Evolutionary conservation across 139 green algal genomes (phyloP).

Genomic region (Closterium sp.): DNA sequence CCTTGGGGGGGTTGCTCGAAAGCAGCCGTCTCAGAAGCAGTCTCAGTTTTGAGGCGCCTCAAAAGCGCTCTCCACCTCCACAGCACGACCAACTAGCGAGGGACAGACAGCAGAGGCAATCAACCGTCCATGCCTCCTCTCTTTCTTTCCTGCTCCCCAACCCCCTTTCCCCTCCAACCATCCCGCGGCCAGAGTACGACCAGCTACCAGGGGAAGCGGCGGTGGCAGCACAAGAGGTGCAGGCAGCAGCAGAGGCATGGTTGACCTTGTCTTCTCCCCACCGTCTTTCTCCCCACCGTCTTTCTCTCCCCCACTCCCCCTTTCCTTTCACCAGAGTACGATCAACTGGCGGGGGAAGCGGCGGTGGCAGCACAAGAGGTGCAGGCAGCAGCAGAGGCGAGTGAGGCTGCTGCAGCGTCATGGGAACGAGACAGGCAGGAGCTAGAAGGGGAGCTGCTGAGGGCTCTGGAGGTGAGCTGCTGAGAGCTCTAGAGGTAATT

Average conservation of each 20-base stretch:
- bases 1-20: too few species aligned
- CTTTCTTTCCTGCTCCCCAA: neutral
- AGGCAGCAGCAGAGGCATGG: neutral
- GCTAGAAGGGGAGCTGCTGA: slow-evolving; percentile 1
- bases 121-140: neutral
- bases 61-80: too few species aligned
- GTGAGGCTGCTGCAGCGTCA: slow-evolving; percentile 11
- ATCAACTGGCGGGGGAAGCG: slow-evolving; percentile 25
- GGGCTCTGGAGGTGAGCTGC: too few species aligned
- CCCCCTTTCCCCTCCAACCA: neutral
- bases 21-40: too few species aligned
- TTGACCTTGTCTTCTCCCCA: too few species aligned
- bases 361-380: slow-evolving; percentile 26
- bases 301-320: neutral
- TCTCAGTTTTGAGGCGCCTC: too few species aligned
- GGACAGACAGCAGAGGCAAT: neutral
- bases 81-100: neutral
- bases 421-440: slow-evolving; percentile 12
- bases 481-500: too few species aligned
- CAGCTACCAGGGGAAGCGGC: neutral
- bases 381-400: slow-evolving; percentile 22
- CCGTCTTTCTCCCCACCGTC: neutral
- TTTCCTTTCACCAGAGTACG: slow-evolving; percentile 7
- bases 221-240: slow-evolving; percentile 19
- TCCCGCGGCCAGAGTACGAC: slow-evolving; percentile 2